These are phyloP conservation scores for Elongisporangium prolatum DNA, from an alignment of 352 stramenopile genomes.

Conservation along the genomic window DNA sequence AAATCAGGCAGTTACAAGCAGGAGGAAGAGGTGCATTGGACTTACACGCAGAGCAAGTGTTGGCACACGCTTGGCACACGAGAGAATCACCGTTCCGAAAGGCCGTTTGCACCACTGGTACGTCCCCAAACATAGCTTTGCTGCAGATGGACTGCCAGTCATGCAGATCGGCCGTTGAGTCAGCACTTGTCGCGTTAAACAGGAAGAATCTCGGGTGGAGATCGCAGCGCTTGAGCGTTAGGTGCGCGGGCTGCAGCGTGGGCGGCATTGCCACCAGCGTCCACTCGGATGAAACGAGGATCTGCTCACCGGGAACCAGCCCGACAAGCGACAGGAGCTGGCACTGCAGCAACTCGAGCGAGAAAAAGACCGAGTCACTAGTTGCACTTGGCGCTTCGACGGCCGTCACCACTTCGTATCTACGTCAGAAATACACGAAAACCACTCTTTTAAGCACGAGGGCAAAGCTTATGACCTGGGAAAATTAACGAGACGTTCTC, in stretches of 20 bases:
- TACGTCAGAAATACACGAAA: neutral
- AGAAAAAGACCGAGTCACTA: slow-evolving; percentile 9
- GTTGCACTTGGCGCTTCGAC: neutral
- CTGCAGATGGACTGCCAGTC: slow-evolving; percentile 69
- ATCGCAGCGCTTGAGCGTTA: slow-evolving; percentile 5
- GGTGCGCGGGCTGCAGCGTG: neutral
- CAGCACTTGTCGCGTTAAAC: slow-evolving; percentile 8
- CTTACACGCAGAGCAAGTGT: slow-evolving; percentile 59
- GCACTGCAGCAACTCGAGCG: slow-evolving; percentile 59
- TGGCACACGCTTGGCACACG: slow-evolving; percentile 59
- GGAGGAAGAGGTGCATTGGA: neutral
- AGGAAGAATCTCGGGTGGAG: slow-evolving; percentile 34
- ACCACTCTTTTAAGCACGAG: neutral
- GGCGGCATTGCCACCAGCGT: slow-evolving; percentile 28
- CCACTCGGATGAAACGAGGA: slow-evolving; percentile 39
- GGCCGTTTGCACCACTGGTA: slow-evolving; percentile 41
- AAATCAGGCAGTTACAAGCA: too few relatives aligned
- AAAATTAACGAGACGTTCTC: neutral
- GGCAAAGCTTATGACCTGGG: neutral
- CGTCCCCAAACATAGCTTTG: slow-evolving; percentile 47
- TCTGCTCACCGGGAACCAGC: slow-evolving; percentile 49
- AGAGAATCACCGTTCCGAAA: slow-evolving; percentile 30
- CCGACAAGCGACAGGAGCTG: slow-evolving; percentile 67
- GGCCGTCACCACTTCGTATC: slow-evolving; percentile 4
- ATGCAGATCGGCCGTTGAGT: slow-evolving; percentile 1